A percentile compares a stretch with the other conserved stretches of the same genome.
phyloP scores from a whole-genome alignment of 163 green algal genomes.

The Smithsoniella earleae region DNA sequence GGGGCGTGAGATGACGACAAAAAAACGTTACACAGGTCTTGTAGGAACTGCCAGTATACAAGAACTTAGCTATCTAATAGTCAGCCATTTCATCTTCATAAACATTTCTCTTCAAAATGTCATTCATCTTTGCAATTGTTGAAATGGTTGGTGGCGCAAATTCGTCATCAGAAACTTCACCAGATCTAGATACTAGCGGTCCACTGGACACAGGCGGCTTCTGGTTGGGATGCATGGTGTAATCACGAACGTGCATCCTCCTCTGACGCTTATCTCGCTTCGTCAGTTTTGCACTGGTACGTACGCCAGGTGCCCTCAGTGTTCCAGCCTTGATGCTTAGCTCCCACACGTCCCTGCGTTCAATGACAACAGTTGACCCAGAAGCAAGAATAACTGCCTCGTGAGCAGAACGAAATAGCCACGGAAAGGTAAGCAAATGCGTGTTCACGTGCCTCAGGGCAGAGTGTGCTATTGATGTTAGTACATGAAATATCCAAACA shows the following conservation, averaged over 20 bases:
- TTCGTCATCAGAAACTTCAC: slow-evolving; percentile 5
- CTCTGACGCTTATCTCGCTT: neutral
- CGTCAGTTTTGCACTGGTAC: slow-evolving; percentile 3
- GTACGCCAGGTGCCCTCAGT: neutral
- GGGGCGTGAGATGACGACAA: no score
- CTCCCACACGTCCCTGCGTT: slow-evolving; percentile 30
- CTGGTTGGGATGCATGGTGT: neutral
- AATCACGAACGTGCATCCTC: neutral
- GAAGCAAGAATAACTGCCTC: neutral
- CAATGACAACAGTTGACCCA: no score
- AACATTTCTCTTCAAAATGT: neutral
- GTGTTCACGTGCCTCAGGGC: neutral
- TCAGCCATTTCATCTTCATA: neutral
- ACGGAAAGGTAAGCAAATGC: neutral
- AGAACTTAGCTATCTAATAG: no score
- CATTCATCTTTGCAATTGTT: neutral
- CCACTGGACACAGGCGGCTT: neutral
- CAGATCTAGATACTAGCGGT: neutral
- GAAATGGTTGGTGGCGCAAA: neutral
- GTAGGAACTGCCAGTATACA: no score
- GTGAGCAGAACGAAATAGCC: neutral
- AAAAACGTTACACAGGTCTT: no score
- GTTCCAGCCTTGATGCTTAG: neutral
- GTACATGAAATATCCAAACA: no score
- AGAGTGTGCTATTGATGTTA: no score